These are phyloP conservation scores for Termitomyces sp. DNA, from an alignment of 768 basidiomycete genomes.

Conservation along the genomic window DNA sequence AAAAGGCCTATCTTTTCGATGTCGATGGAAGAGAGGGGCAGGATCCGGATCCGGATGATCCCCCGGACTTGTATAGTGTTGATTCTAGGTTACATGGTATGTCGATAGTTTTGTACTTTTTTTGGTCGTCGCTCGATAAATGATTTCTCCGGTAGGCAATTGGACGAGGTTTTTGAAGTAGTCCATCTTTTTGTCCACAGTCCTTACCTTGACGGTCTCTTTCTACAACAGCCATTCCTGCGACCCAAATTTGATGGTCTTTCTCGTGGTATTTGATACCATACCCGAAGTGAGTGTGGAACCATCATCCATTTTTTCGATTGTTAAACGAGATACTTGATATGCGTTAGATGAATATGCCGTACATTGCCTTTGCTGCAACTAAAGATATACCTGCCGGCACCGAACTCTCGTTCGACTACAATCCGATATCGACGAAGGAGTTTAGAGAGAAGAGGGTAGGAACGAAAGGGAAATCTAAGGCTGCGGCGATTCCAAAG, in stretches of 20 bases:
- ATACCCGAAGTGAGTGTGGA: constrained; percentile 42
- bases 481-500: constrained; percentile 18
- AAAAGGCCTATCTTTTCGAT: constrained; percentile 53
- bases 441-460: not conserved
- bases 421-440: constrained; percentile 40
- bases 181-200: constrained; percentile 12
- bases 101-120: constrained; percentile 13
- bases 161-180: constrained; percentile 77
- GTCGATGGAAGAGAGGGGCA: constrained; percentile 51
- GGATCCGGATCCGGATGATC: constrained; percentile 23
- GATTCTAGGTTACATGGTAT: constrained; percentile 48
- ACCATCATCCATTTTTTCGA: not conserved
- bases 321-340: not conserved
- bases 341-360: constrained; percentile 39
- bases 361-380: constrained; percentile 59
- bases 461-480: constrained; percentile 19
- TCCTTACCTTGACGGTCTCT: not conserved
- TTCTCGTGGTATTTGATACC: constrained; percentile 58
- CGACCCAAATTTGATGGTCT: constrained; percentile 50
- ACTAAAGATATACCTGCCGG: constrained; percentile 37
- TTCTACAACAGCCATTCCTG: constrained; percentile 58
- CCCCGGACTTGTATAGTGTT: constrained; percentile 42
- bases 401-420: constrained; percentile 62
- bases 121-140: not conserved
- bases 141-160: constrained; percentile 40